Evolutionary conservation across 2,329 filamentous ascomycete genomes (phyloP).

Genomic region (Acrocalymma vagum): DNA sequence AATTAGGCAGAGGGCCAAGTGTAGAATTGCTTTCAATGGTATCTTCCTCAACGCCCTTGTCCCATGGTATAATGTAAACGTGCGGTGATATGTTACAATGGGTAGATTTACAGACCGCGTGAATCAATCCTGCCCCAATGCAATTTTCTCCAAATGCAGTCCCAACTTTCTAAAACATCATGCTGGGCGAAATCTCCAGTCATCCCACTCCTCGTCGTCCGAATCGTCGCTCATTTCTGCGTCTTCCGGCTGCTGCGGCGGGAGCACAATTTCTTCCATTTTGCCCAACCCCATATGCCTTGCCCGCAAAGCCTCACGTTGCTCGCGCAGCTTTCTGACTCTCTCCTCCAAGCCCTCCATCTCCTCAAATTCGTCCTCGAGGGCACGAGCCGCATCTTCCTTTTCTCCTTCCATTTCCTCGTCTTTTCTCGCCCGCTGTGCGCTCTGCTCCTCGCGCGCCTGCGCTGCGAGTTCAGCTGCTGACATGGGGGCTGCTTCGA

Average conservation of each 20-base stretch:
- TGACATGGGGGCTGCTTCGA: slow-evolving; percentile 56
- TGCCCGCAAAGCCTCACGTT: slow-evolving; percentile 52
- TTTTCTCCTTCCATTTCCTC: slow-evolving; percentile 58
- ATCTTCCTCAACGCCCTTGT: slow-evolving; percentile 21
- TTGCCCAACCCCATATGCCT: slow-evolving; percentile 21
- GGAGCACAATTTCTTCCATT: slow-evolving; percentile 14
- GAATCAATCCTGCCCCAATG: too few relatives aligned
- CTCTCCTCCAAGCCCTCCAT: slow-evolving; percentile 59
- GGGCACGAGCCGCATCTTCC: slow-evolving; percentile 54
- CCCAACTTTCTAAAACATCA: slow-evolving; percentile 22
- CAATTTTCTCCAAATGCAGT: slow-evolving; percentile 10
- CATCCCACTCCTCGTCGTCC: slow-evolving; percentile 47
- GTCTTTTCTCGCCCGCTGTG: slow-evolving; percentile 52
- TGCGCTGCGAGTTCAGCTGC: slow-evolving; percentile 57
- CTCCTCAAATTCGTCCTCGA: slow-evolving; percentile 60
- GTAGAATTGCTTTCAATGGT: too few relatives aligned
- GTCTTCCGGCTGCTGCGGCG: slow-evolving; percentile 15
- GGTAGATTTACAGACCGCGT: slow-evolving; percentile 23
- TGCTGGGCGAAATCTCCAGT: slow-evolving; percentile 47
- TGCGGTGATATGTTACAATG: slow-evolving; percentile 31
- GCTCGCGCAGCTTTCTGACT: slow-evolving; percentile 54
- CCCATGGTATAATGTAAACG: too few relatives aligned
- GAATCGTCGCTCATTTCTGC: slow-evolving; percentile 48
- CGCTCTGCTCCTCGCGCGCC: slow-evolving; percentile 53
- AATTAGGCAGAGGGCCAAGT: too few relatives aligned